These are phyloP conservation scores for Graphilbum ipis-grandicollis DNA, from an alignment of 2,329 filamentous ascomycete species.

Conservation along the genomic window DNA sequence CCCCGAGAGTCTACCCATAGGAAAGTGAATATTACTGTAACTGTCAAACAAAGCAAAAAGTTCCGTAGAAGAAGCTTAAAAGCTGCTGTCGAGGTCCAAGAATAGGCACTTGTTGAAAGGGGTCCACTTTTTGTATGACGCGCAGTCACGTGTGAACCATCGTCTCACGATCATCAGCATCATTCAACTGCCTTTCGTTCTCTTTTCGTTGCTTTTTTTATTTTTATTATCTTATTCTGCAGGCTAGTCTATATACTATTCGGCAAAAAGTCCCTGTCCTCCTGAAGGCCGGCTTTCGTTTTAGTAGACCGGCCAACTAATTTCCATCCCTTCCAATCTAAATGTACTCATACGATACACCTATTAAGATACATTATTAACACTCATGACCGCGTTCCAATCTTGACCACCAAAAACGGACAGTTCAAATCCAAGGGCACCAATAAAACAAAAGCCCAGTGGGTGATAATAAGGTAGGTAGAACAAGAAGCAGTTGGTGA, in stretches of 20 bases:
- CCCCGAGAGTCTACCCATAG: too few relatives aligned
- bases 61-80: too few relatives aligned
- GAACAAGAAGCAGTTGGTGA: background rate
- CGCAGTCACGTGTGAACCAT: too few relatives aligned
- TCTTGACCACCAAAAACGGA: background rate
- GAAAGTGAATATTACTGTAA: too few relatives aligned
- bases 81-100: too few relatives aligned
- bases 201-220: background rate
- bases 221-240: background rate
- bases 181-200: background rate
- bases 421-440: conserved; percentile 2
- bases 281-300: background rate
- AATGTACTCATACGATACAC: conserved; percentile 4
- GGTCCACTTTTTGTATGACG: too few relatives aligned
- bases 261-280: background rate
- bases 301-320: background rate
- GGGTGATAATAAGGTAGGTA: background rate
- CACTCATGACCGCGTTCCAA: background rate
- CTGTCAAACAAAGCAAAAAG: too few relatives aligned
- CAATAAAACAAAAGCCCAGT: background rate
- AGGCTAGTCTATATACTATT: background rate
- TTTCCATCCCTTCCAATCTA: background rate
- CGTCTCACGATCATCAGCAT: too few relatives aligned
- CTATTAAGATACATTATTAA: conserved; percentile 5
- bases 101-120: too few relatives aligned